Evolutionary conservation across 139 green algal genomes (phyloP), one percentile per base, ranked within the genome.

Genomic region (Closterium sp.): DNA sequence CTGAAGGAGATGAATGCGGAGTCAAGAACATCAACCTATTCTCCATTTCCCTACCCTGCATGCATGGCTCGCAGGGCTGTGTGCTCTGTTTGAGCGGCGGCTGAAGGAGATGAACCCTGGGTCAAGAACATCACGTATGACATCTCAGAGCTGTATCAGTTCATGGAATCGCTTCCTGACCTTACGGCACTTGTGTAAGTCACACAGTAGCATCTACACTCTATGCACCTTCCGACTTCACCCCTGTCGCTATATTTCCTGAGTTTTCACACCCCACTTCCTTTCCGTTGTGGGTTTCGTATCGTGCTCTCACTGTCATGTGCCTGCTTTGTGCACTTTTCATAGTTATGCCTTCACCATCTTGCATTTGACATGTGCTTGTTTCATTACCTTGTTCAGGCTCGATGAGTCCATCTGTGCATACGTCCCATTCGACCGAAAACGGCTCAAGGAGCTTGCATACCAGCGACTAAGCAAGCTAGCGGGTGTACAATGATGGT

Each of bases 81-180:
- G 93, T 35, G 19, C 64, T 16, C 90, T 96, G 36, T 97, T 97
- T 94, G 96, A 97, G 92, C 93, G 93, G 55, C 90, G 92, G 84
- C 90, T 97, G 81, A 94, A 95, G 92, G 95, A 96, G 64, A 90
- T 96, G 7, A 96, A 97, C 92, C 96, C 96, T 43, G 87, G 33
- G n/a, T 95, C 81, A 38, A 38, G 12, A 95, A 95, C 90, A 95
- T 97, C 88, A 96, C 95, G 10, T 97, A 97, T 89, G 95, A 97
- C 81, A 94, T 97, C 21, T 33, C 85, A 1, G 95, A 97, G 85
- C 93, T 97, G 43, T 97, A 94, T 55, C 66, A 66, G 8, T 97
- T 95, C 90, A 91, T 97, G 4, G 96, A 97, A 86, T 12, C 33
- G 2, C 89, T 95, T n/a, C 43, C 91, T 30, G 93, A 95, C 90